A percentile compares a stretch with the other conserved stretches of the same genome.
These are phyloP conservation scores for Lenwebbia sp. DNA, from an alignment of 345 rosid species.

Conservation along the genomic window DNA sequence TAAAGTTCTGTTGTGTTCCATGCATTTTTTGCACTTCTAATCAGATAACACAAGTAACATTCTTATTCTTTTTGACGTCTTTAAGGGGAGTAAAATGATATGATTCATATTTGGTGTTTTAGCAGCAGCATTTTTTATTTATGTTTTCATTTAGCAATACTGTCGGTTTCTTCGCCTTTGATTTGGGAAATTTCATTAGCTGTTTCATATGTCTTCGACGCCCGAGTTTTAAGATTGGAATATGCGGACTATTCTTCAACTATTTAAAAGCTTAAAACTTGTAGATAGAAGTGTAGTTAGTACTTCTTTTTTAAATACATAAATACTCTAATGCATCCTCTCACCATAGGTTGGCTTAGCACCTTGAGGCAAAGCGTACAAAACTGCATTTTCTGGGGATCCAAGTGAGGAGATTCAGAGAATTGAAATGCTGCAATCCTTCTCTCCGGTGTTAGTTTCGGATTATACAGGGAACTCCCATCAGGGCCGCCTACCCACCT, in stretches of 20 bases:
- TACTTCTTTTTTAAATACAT: neutral
- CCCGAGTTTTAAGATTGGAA: neutral
- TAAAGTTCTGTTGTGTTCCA: neutral
- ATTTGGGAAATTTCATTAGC: neutral
- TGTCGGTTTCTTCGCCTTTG: neutral
- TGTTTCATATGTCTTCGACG: neutral
- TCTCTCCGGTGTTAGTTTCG: neutral
- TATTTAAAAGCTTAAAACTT: neutral
- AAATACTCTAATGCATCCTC: neutral
- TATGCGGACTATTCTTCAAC: neutral
- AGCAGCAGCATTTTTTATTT: neutral
- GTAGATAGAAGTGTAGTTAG: neutral
- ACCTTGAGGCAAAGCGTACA: neutral
- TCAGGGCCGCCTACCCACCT: neutral
- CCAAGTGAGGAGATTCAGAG: neutral
- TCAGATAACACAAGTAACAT: neutral
- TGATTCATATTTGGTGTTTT: neutral
- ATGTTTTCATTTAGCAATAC: neutral
- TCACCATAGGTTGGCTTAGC: neutral
- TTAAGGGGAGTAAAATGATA: neutral
- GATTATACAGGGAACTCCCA: neutral
- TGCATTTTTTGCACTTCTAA: neutral
- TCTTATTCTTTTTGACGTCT: neutral
- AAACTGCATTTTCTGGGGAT: neutral
- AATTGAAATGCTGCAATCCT: neutral